Evolutionary conservation across 371 early-diverging fungal species (phyloP).

Genomic region (Haplosporangium sp.): DNA sequence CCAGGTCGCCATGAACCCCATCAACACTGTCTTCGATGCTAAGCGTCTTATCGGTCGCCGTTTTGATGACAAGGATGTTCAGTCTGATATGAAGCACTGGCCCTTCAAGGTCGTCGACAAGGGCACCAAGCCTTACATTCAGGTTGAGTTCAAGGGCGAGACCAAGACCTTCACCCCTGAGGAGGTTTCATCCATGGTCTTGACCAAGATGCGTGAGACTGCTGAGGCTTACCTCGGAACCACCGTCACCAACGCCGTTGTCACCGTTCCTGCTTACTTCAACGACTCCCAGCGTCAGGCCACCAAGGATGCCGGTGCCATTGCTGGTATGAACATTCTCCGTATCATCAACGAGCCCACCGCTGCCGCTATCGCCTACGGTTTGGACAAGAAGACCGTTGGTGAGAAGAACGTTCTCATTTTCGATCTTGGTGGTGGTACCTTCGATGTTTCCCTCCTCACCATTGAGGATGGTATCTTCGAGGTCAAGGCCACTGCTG

Average conservation of each 20-base stretch:
- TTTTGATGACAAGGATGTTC: conserved; percentile 88
- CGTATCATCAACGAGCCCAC: conserved; percentile 99
- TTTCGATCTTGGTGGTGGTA: conserved; percentile 98
- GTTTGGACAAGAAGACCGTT: conserved; percentile 87
- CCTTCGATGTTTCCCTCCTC: conserved; percentile 97
- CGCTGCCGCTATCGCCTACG: conserved; percentile 98
- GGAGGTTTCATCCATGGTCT: conserved; percentile 96
- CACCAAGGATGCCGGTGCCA: conserved; percentile 97
- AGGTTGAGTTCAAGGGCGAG: conserved; percentile 90
- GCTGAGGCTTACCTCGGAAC: conserved; percentile 96
- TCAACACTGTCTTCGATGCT: conserved; percentile 95
- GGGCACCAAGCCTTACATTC: conserved; percentile 86
- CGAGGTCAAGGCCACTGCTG: conserved; percentile 96
- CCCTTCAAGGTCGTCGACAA: conserved; percentile 90
- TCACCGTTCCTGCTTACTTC: conserved; percentile 85
- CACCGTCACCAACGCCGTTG: conserved; percentile 92
- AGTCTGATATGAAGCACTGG: conserved; percentile 95
- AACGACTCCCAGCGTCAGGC: conserved; percentile 98
- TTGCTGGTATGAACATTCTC: conserved; percentile 96
- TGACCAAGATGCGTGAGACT: conserved; percentile 97
- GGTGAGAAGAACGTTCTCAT: conserved; percentile 93
- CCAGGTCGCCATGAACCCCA: conserved; percentile 90
- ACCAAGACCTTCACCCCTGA: conserved; percentile 95
- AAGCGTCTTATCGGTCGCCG: conserved; percentile 98
- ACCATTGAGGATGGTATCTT: conserved; percentile 96